Evolutionary conservation across 2,329 filamentous ascomycete genomes (phyloP), one percentile per base, ranked within the genome.

Genomic region (Colletotrichum brevisporum): DNA sequence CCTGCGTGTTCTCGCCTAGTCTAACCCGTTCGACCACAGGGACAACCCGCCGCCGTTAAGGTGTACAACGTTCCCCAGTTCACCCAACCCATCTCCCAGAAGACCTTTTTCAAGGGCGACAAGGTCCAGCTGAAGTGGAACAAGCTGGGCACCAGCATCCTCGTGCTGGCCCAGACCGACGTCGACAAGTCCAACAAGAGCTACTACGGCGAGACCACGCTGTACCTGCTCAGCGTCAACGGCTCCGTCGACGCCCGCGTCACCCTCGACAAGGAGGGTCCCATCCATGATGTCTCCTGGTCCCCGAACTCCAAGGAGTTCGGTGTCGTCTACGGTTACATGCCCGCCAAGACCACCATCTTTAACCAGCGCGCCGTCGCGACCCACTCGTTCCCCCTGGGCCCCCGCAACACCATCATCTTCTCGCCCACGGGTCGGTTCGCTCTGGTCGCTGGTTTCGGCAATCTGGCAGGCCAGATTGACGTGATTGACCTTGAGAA

Each of bases 101-200:
- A 99, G 90, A 98, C 92, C 1, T 99, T 99, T 79, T 99, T 94
- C 90, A 99, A 99, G 85, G 95, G 95, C 72, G 96, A 99, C 86
- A 98, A 98, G 85, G 95, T 99, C 55, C 94, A 98, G 82, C 85
- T 99, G 78, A 98, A 98, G 85, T 99, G 96, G 96, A 99, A 99
- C 83, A 89, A 92, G 74, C 86, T 94, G 71, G 96, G 96, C 61
- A 97, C 95, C 45, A 95, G 92, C 79, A 83, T 98, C 78, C 92
- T 99, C 77, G 95, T 98, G 73, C 89, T 99, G 76, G 95, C 96
- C 64, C 95, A 98, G 85, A 99, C 96, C 39, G 96, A 99, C 72
- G 96, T 98, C 62, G 96, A 99, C 83, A 97, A 96, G 84, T 94
- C 94, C 67, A 97, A 97, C 82, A 98, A 98, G 90, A 98, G 94